phyloP scores from a whole-genome alignment of 305 asterid species.

The Ajuga reptans region DNA sequence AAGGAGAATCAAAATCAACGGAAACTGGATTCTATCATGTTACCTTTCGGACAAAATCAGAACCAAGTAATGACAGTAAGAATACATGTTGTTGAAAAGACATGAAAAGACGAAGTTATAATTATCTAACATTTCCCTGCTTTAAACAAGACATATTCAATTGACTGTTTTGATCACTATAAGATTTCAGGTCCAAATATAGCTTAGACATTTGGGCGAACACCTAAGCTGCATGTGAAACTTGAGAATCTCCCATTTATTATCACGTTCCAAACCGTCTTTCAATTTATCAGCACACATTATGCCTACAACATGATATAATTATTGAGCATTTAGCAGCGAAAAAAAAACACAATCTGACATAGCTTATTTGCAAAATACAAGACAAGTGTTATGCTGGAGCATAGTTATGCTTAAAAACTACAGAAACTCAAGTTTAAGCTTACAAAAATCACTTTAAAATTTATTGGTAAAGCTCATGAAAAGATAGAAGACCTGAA shows the following conservation, averaged over 20 bases:
- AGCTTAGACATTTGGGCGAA: constrained; percentile 17
- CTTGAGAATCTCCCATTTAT: background rate
- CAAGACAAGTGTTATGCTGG: background rate
- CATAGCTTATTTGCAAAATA: background rate
- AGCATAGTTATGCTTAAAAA: background rate
- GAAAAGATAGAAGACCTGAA: constrained; percentile 50
- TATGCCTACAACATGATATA: background rate
- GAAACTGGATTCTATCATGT: background rate
- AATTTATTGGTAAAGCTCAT: background rate
- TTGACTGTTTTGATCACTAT: background rate
- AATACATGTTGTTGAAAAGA: background rate
- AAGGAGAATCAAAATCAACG: background rate
- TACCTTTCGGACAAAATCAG: background rate
- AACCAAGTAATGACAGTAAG: background rate
- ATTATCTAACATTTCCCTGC: background rate
- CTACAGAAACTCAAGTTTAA: background rate
- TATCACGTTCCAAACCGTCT: background rate
- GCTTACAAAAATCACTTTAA: background rate
- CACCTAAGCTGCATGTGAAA: constrained; percentile 6
- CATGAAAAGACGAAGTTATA: background rate
- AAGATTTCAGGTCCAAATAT: background rate
- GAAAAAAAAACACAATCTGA: background rate
- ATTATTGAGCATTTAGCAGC: background rate
- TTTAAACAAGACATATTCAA: background rate
- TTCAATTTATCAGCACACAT: background rate